Evolutionary conservation across 495 filamentous ascomycete genomes (phyloP), one percentile per base, ranked within the genome.

Genomic region (Arthonia radiata): DNA sequence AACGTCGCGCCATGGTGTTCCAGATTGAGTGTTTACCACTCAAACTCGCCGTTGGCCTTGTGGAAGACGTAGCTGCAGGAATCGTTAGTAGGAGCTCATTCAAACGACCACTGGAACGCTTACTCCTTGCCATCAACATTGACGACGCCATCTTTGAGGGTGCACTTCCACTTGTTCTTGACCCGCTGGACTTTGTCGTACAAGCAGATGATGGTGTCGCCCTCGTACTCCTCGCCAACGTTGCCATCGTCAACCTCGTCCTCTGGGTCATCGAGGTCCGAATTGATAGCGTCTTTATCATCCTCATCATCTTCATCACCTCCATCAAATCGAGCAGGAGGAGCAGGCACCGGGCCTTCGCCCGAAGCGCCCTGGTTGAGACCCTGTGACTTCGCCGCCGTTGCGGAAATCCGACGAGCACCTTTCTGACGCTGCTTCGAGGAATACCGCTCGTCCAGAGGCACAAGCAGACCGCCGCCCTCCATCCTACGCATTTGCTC

Each of bases 91-190:
- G 31, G 15, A 14, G 4, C 12, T 17, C 7, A 17, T 25, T 15
- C 1, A 15, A 23, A 6, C 11, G 6, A 3, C 11, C 10, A 25
- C 3, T 12, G 19, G 13, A 9, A 4, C 24, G 60, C 68, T 51
- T 47, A 77, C 64, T 99, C 86, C 47, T 71, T 82, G 34, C 73
- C 71, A 36, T 78, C 77, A 19, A 81, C 75, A 26, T 72, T 91
- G 34, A 99, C 57, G 10, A 99, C 76, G 11, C 86, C 86, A 40
- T 99, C 86, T 56, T 94, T 94, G 29, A 99, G 61, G 4, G 75
- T 77, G 53, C 86, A 99, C 69, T 99, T 99, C 86, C 86, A 99
- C 71, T 94, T 99, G 48, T 93, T 99, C 69, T 99, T 99, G 32
- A 93, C 89, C 27, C 86, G 61, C 49, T 93, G 82, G 12, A 99